A percentile compares a stretch with the other conserved stretches of the same genome.
Evolutionary conservation across 1,284 basidiomycete species (phyloP).

Genomic region (Mycosarcoma maydis): DNA sequence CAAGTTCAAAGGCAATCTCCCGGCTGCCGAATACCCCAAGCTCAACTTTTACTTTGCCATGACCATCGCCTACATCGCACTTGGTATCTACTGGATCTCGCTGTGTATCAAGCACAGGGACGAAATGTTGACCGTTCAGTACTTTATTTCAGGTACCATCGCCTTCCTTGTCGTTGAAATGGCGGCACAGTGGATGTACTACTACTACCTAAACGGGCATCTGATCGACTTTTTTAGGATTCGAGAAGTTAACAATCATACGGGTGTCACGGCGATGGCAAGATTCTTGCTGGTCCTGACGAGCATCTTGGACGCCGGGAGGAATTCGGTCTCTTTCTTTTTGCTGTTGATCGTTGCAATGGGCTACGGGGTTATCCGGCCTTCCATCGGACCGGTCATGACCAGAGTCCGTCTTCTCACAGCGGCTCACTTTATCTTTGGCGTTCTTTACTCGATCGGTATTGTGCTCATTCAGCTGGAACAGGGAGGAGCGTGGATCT

Average conservation of each 20-base stretch:
- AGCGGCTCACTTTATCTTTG: conserved; percentile 88
- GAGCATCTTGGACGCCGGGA: conserved; percentile 83
- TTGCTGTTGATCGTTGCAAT: conserved; percentile 83
- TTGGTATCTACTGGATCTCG: conserved; percentile 82
- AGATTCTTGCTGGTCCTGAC: conserved; percentile 59
- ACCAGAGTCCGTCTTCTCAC: conserved; percentile 79
- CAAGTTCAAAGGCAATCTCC: conserved; percentile 85
- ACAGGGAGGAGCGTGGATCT: conserved; percentile 66
- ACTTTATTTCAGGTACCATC: conserved; percentile 92
- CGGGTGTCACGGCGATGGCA: conserved; percentile 51
- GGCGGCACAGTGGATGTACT: conserved; percentile 72
- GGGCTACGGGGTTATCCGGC: conserved; percentile 69
- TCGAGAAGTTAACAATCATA: conserved; percentile 34
- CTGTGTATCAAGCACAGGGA: conserved; percentile 82
- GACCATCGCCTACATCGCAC: conserved; percentile 78
- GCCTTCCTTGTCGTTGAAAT: conserved; percentile 91
- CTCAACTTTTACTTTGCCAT: conserved; percentile 89
- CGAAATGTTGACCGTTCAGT: conserved; percentile 74
- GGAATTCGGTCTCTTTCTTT: conserved; percentile 94
- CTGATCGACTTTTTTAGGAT: conserved; percentile 61
- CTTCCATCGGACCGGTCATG: conserved; percentile 82
- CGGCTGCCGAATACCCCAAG: conserved; percentile 97
- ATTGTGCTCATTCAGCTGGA: conserved; percentile 78
- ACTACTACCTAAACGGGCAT: conserved; percentile 58
- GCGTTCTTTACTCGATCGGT: conserved; percentile 73